Evolutionary conservation across 176 grass and related monocot genomes (phyloP), one percentile per base, ranked within the genome.

Genomic region (Zizania latifolia): DNA sequence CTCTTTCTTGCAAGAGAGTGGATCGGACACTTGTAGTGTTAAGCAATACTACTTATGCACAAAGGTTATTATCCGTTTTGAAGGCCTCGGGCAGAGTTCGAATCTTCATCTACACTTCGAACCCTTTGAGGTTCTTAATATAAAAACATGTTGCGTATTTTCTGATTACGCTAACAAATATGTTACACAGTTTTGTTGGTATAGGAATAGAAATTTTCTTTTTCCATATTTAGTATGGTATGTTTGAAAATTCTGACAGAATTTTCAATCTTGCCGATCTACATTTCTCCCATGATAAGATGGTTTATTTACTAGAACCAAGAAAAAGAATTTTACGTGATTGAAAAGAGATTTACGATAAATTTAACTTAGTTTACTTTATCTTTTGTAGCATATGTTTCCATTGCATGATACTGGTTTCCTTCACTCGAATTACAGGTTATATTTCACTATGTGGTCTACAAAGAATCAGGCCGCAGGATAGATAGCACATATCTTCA

Each of bases 401-500:
- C 28, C 40, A 24, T 78, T 72, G 16, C 32, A 72, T 27, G 5
- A 68, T 62, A 35, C 37, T 87, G 58, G 83, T 29, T 75, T 68
- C 35, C 32, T 67, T 78, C 84, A 10, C 3, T 72, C 60, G 62
- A 45, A 68, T 54, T 34, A 35, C 81, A 98, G 95, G 74, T 94
- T 67, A 81, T 82, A 69, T 98, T 98, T 88, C 91, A 92, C 38
- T 98, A 98, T 59, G 46, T 86, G 81, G 95, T 91, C 65, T 98
- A 98, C 74, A 98, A 98, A 61, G 91, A 98, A 90, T 89, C 95
- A 68, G 91, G 95, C 27, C 86, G 95, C 78, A 86, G 95, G 57
- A 98, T 98, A 84, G 95, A 98, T 84, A 98, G 91, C 82, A 98
- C 86, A 36, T 98, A 98, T 75, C 72, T 94, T 79, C 95, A 98